Base-by-base conservation (phyloP, 2,329 filamentous ascomycete genomes). In the Trichoderma arundinaceum region DNA sequence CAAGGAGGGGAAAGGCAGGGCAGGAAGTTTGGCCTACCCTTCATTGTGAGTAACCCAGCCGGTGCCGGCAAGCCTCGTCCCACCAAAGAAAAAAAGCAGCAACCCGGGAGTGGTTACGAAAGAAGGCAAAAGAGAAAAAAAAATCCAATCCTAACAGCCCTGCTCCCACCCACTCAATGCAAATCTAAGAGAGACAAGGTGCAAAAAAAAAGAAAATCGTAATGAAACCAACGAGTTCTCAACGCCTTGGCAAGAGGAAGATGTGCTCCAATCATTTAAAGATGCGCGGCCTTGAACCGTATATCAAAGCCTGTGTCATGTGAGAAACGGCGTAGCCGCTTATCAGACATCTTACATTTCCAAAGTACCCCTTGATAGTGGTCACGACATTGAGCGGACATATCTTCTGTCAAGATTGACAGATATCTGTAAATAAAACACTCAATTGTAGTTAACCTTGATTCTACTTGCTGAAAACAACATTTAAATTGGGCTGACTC, bases 291-390 rank as follows among this genome's bases (percentile, higher is more conserved):
- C 38, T 32, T 35, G 62, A 52, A 41, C 38, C 48, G 64, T 48
- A 48, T 46, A 58, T 66, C 48, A 22, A 46, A 41, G 22, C 48
- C 49, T 51, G 63, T 64, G 66, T 69, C 68, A 69, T 69, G 68
- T 69, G 68, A 67, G 68, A 57, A 51, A 19, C 32, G 51, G 32
- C 57, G 65, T 69, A 69, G 46, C 46, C 62, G 57, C 59, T 43
- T 66, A 66, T 62, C 64, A 69, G 61, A 51, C 39, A 59, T 66
- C 61, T 59, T 44, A 33, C 52, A 22, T 17, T 22, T 6, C 9
- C 22, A 28, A 66, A 43, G 65, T 66, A 64, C 38, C 43, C 2
- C 7, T 12, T 44, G 65, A 66, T 66, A 66, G 65, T 28, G 46
- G 33, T 4, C 4, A 39, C 9, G 4, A 28, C 4, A 9, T 38